phyloP scores from a whole-genome alignment of 108 stramenopile species.

The Discostella stelligeroides region DNA sequence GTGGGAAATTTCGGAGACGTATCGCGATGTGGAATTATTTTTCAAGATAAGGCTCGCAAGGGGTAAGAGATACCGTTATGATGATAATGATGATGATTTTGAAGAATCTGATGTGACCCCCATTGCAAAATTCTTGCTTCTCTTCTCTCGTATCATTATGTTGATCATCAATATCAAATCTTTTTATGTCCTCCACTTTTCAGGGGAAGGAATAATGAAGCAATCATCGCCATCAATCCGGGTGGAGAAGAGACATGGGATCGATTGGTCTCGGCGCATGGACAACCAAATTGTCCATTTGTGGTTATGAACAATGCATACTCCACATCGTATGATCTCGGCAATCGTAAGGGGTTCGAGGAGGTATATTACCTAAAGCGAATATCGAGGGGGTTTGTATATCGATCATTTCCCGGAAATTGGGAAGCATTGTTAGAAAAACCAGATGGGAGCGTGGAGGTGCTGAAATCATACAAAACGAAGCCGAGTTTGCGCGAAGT shows the following conservation, averaged over 20 bases:
- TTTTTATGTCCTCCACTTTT: too few species aligned
- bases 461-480: slow-evolving; percentile 71
- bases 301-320: slow-evolving; percentile 82
- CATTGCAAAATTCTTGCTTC: neutral
- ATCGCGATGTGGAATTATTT: slow-evolving; percentile 51
- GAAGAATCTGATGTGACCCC: neutral
- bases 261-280: slow-evolving; percentile 61
- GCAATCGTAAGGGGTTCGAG: slow-evolving; percentile 78
- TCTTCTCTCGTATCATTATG: neutral
- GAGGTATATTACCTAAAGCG: slow-evolving; percentile 85
- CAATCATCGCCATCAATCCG: slow-evolving; percentile 77
- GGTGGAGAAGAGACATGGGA: slow-evolving; percentile 87
- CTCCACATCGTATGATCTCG: slow-evolving; percentile 85
- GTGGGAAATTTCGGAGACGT: slow-evolving; percentile 63
- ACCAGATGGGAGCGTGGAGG: slow-evolving; percentile 80
- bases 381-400: slow-evolving; percentile 88
- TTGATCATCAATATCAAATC: too few species aligned
- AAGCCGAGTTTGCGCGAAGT: slow-evolving; percentile 80
- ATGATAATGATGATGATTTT: neutral
- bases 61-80: neutral
- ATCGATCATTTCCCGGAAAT: slow-evolving; percentile 76
- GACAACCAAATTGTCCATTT: slow-evolving; percentile 58
- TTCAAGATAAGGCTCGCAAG: slow-evolving; percentile 25
- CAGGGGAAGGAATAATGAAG: slow-evolving; percentile 57
- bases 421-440: slow-evolving; percentile 90